Percentiles rank a stretch among this genome's conserved stretches.
phyloP scores from a whole-genome alignment of 768 basidiomycete species.

The Boletus speciosus region DNA sequence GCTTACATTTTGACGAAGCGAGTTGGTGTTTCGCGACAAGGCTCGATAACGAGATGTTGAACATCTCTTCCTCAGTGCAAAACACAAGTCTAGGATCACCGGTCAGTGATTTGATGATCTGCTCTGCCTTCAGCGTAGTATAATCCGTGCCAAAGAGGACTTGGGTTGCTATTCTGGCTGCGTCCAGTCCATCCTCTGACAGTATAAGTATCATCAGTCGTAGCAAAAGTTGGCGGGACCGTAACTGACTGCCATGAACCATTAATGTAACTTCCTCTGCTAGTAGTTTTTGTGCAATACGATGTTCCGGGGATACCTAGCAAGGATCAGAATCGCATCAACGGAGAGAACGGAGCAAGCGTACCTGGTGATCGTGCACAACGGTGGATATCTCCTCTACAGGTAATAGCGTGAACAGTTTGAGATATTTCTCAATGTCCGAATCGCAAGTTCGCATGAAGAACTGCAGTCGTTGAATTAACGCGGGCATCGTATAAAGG shows the following conservation, averaged over 20 bases:
- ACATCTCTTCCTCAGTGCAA: constrained; percentile 47
- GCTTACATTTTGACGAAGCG: constrained; percentile 60
- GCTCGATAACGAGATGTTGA: constrained; percentile 53
- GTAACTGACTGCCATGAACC: constrained; percentile 51
- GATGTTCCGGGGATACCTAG: constrained; percentile 33
- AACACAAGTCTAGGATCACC: constrained; percentile 64
- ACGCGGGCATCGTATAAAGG: neutral
- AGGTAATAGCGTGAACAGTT: constrained; percentile 77
- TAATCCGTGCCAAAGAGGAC: constrained; percentile 42
- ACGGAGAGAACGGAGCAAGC: neutral
- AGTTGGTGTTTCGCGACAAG: constrained; percentile 59
- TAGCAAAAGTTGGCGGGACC: neutral
- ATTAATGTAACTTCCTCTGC: constrained; percentile 59
- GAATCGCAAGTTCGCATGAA: constrained; percentile 80
- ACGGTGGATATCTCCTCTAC: constrained; percentile 52
- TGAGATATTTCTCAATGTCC: constrained; percentile 77
- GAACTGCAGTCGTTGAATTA: constrained; percentile 52
- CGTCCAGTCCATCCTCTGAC: constrained; percentile 38
- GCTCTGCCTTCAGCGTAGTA: constrained; percentile 46
- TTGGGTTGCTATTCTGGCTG: constrained; percentile 43
- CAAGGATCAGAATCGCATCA: neutral
- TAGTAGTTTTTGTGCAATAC: constrained; percentile 48
- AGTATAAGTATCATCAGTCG: neutral
- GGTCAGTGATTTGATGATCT: constrained; percentile 58
- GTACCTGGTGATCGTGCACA: constrained; percentile 58